Conservation (phyloP, 2,329 filamentous ascomycete species). For the Scytalidium sp. region DNA sequence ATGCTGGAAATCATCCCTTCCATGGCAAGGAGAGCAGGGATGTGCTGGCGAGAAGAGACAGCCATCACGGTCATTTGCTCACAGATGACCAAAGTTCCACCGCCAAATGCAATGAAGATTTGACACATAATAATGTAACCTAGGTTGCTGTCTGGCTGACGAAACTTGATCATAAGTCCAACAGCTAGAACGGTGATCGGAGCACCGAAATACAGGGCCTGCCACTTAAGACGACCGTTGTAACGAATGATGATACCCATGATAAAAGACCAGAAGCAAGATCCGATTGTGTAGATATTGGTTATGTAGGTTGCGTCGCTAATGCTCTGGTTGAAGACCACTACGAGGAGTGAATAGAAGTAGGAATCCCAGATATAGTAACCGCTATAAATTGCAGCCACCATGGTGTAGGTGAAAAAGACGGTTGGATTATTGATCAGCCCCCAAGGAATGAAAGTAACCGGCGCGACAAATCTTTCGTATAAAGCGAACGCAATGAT, state of each 20-base stretch:
- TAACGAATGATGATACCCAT: slow-evolving; percentile 45
- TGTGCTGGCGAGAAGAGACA: slow-evolving; percentile 56
- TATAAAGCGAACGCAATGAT: slow-evolving; percentile 54
- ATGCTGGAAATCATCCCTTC: slow-evolving; percentile 58
- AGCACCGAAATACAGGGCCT: slow-evolving; percentile 35
- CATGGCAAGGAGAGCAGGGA: slow-evolving; percentile 59
- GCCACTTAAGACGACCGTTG: slow-evolving; percentile 48
- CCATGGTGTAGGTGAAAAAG: slow-evolving; percentile 39
- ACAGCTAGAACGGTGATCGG: slow-evolving; percentile 22
- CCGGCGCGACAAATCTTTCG: slow-evolving; percentile 54
- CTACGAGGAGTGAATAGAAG: slow-evolving; percentile 50
- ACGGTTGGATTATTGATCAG: slow-evolving; percentile 48
- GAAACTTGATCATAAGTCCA: slow-evolving; percentile 57
- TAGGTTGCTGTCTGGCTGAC: slow-evolving; percentile 46
- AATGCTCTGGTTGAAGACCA: slow-evolving; percentile 47
- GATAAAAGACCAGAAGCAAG: slow-evolving; percentile 43
- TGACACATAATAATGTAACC: slow-evolving; percentile 57
- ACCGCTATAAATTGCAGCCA: slow-evolving; percentile 37
- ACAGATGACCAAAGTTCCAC: slow-evolving; percentile 54
- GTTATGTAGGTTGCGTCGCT: slow-evolving; percentile 47
- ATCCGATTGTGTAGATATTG: slow-evolving; percentile 49
- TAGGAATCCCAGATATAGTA: slow-evolving; percentile 52
- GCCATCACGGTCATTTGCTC: slow-evolving; percentile 60
- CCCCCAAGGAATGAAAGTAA: slow-evolving; percentile 53
- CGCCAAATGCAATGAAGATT: slow-evolving; percentile 56